Evolutionary conservation across 2,329 filamentous ascomycete species (phyloP).

Genomic region (Erysiphe pulchra): DNA sequence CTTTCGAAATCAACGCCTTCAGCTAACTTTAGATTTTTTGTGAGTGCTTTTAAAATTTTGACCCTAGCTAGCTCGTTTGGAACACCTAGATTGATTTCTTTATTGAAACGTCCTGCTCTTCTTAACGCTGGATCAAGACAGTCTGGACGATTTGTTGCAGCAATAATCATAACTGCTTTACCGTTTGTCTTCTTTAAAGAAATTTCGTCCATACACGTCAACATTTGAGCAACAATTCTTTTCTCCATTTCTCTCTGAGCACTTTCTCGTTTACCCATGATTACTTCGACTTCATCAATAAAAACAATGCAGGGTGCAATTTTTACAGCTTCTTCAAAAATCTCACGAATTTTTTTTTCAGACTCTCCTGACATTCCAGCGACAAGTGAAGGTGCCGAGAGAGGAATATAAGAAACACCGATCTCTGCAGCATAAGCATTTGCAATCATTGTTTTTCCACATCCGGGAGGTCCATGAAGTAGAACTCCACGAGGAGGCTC

Average conservation of each 20-base stretch:
- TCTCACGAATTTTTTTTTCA: slow-evolving; percentile 61
- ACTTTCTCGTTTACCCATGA: slow-evolving; percentile 64
- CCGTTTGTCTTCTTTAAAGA: slow-evolving; percentile 43
- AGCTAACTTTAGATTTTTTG: slow-evolving; percentile 34
- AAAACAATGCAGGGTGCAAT: slow-evolving; percentile 77
- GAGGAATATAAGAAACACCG: slow-evolving; percentile 52
- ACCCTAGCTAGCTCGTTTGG: slow-evolving; percentile 56
- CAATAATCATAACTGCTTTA: slow-evolving; percentile 68
- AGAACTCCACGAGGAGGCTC: slow-evolving; percentile 51
- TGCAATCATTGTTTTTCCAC: slow-evolving; percentile 66
- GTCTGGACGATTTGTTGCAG: slow-evolving; percentile 72
- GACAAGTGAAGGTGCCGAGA: slow-evolving; percentile 60
- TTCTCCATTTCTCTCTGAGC: slow-evolving; percentile 76
- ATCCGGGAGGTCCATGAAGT: slow-evolving; percentile 61
- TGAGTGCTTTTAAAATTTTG: slow-evolving; percentile 52
- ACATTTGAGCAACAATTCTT: slow-evolving; percentile 57
- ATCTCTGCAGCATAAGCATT: slow-evolving; percentile 55
- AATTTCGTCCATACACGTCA: slow-evolving; percentile 68
- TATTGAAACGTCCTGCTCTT: slow-evolving; percentile 52
- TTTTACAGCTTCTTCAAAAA: slow-evolving; percentile 69
- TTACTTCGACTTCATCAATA: slow-evolving; percentile 77
- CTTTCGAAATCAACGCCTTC: slow-evolving; percentile 46
- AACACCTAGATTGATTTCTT: slow-evolving; percentile 67
- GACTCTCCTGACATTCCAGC: slow-evolving; percentile 77
- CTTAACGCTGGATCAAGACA: slow-evolving; percentile 58